Evolutionary conservation across 306 rosid species (phyloP).

Genomic region (Myrica gale): DNA sequence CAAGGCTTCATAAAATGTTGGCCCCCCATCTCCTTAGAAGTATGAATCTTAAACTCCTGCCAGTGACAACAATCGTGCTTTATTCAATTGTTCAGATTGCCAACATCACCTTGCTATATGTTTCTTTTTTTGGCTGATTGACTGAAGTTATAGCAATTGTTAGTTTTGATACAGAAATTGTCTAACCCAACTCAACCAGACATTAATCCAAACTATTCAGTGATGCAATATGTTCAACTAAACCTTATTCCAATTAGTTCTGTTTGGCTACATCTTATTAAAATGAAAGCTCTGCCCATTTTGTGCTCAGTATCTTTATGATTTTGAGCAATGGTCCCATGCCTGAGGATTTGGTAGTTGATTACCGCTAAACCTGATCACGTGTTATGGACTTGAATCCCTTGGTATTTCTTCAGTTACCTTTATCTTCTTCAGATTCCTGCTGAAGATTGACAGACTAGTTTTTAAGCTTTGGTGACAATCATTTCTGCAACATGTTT

Average conservation of each 20-base stretch:
- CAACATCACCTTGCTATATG: slow-evolving; percentile 2
- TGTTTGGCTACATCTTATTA: neutral
- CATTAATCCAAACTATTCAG: neutral
- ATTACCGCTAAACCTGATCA: neutral
- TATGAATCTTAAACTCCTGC: slow-evolving; percentile 45
- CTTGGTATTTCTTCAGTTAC: neutral
- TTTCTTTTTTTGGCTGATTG: slow-evolving; percentile 7
- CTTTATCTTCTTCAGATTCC: neutral
- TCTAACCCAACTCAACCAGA: neutral
- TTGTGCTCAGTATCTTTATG: neutral
- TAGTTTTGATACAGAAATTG: slow-evolving; percentile 14
- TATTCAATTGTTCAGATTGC: slow-evolving; percentile 19
- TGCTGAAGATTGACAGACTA: neutral
- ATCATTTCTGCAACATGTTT: neutral
- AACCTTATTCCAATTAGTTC: neutral
- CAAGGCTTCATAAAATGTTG: slow-evolving; percentile 94
- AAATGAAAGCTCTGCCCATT: neutral
- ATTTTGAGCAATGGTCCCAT: neutral
- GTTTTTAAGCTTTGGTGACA: too few relatives aligned
- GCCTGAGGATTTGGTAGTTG: neutral
- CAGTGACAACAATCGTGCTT: neutral
- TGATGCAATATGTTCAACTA: neutral
- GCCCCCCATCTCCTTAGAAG: slow-evolving; percentile 97
- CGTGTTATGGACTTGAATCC: neutral
- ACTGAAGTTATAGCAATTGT: slow-evolving; percentile 16